Conservation (phyloP, 176 grass and related monocot species). For the Elymus sibiricus region DNA sequence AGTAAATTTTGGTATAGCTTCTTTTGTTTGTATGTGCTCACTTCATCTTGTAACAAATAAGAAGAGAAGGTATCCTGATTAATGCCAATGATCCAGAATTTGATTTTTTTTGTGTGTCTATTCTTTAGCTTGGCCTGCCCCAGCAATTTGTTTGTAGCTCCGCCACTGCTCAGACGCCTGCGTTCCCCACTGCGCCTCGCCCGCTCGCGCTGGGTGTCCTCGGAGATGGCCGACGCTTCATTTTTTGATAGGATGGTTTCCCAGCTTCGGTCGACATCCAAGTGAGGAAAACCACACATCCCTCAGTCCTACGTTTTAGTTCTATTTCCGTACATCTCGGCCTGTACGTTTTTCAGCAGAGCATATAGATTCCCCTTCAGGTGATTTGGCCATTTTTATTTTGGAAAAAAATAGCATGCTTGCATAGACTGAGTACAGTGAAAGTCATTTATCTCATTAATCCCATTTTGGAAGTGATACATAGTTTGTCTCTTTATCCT, state of each 20-base stretch:
- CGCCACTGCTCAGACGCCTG: background rate
- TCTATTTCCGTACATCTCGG: background rate
- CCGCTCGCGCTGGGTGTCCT: background rate
- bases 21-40: too few species aligned
- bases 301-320: background rate
- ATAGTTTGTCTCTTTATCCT: background rate
- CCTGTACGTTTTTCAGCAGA: constrained; percentile 1
- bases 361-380: background rate
- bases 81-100: too few species aligned
- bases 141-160: too few species aligned
- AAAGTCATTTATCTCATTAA: background rate
- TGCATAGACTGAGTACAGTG: background rate
- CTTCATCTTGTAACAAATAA: too few species aligned
- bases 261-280: constrained; percentile 65
- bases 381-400: background rate
- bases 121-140: too few species aligned
- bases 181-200: background rate
- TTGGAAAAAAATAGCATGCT: background rate
- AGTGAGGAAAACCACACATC: constrained; percentile 24
- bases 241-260: constrained; percentile 83
- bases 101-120: too few species aligned
- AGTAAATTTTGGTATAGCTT: too few species aligned
- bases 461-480: background rate
- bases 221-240: constrained; percentile 36
- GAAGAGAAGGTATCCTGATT: too few species aligned